phyloP scores from a whole-genome alignment of 768 basidiomycete genomes.

The Phallus indusiatus region DNA sequence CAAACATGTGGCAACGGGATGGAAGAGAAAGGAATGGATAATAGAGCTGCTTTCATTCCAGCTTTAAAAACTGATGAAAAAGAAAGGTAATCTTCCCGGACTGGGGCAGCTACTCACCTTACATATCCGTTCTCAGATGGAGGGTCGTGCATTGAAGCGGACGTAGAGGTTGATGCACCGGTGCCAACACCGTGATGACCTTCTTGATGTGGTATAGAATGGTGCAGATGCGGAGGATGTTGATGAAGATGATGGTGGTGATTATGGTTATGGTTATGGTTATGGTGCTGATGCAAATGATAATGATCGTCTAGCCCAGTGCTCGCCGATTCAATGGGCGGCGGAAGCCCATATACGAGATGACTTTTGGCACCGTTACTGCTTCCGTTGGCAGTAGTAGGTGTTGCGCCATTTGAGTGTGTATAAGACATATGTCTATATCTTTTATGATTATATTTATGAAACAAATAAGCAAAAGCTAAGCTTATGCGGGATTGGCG shows the following conservation, averaged over 20 bases:
- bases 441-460: too few species aligned
- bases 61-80: too few species aligned
- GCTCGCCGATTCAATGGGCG: slow-evolving; percentile 3
- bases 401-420: not conserved
- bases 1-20: not conserved
- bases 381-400: not conserved
- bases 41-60: not conserved
- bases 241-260: not conserved
- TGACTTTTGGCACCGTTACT: slow-evolving; percentile 6
- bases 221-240: too few species aligned
- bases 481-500: too few species aligned
- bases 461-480: too few species aligned
- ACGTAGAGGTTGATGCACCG: not conserved
- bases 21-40: not conserved
- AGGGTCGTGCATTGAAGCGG: not conserved
- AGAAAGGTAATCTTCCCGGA: too few species aligned
- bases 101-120: slow-evolving; percentile 4
- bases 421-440: slow-evolving; percentile 8
- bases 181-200: not conserved
- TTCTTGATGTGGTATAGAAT: too few species aligned
- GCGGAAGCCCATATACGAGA: slow-evolving; percentile 3
- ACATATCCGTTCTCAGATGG: slow-evolving; percentile 4
- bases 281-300: too few species aligned
- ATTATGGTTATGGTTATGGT: too few species aligned
- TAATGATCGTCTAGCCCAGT: not conserved